Evolutionary conservation across 2,329 filamentous ascomycete genomes (phyloP).

Genomic region (Stagonosporopsis vannaccii): DNA sequence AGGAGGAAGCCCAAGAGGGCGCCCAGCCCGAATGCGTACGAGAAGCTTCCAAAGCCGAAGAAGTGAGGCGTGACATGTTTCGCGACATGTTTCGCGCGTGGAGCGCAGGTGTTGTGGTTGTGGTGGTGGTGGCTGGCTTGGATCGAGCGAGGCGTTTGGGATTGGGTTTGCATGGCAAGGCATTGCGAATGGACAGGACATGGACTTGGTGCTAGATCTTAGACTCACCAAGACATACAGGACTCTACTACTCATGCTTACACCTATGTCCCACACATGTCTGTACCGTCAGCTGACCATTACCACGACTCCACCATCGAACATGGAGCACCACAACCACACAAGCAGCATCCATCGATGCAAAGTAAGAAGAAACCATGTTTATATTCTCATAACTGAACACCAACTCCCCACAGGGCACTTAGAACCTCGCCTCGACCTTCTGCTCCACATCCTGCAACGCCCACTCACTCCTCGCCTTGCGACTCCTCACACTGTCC

Average conservation of each 20-base stretch:
- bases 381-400: background rate
- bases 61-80: constrained; percentile 31
- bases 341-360: background rate
- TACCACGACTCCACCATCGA: no score
- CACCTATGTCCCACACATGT: background rate
- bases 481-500: constrained; percentile 73
- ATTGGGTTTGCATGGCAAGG: background rate
- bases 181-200: background rate
- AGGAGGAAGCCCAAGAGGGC: constrained; percentile 54
- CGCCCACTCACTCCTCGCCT: constrained; percentile 72
- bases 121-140: background rate
- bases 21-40: constrained; percentile 82
- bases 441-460: constrained; percentile 76
- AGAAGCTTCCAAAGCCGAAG: constrained; percentile 70
- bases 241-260: background rate
- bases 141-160: constrained; percentile 2
- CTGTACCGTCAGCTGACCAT: no score
- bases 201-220: constrained; percentile 28
- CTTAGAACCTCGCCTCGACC: constrained; percentile 73
- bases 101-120: no score
- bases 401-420: background rate
- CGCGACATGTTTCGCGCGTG: no score
- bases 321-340: background rate
- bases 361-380: background rate
- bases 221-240: constrained; percentile 29